These are phyloP conservation scores for Leptographium wingfieldii DNA, from an alignment of 2,329 filamentous ascomycete species.

Conservation along the genomic window DNA sequence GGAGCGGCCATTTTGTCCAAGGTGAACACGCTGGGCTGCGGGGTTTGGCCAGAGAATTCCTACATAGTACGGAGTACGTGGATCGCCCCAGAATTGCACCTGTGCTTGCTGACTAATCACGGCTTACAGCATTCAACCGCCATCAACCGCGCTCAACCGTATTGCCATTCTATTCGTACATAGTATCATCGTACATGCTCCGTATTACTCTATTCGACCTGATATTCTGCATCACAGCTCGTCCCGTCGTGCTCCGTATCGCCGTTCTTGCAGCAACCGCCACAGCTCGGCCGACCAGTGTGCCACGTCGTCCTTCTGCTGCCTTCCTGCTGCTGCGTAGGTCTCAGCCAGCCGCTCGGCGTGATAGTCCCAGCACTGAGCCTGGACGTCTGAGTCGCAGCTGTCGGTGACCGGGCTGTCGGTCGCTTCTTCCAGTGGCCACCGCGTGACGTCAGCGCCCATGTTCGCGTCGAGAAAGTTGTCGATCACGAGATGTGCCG, in stretches of 20 bases:
- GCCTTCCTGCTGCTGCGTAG: conserved; percentile 17
- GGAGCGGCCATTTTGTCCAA: neutral
- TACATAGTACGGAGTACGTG: too few relatives aligned
- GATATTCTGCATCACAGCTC: conserved; percentile 3
- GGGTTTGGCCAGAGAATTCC: too few relatives aligned
- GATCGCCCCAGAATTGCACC: too few relatives aligned
- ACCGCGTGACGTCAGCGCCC: conserved; percentile 44
- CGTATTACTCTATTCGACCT: neutral
- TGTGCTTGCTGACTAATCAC: neutral
- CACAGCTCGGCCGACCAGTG: conserved; percentile 11
- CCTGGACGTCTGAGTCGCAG: conserved; percentile 15
- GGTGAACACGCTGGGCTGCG: too few relatives aligned
- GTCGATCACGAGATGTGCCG: conserved; percentile 47
- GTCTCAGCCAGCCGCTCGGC: conserved; percentile 26
- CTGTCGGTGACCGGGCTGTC: conserved; percentile 12
- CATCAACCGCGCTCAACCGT: too few relatives aligned
- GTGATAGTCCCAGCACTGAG: conserved; percentile 44
- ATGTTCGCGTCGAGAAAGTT: conserved; percentile 55
- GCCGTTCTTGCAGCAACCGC: conserved; percentile 4
- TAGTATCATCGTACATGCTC: neutral
- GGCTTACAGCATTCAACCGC: neutral
- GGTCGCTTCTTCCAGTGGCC: conserved; percentile 27
- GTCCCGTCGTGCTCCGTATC: conserved; percentile 2
- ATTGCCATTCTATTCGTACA: too few relatives aligned
- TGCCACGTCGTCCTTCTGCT: neutral